Base-by-base conservation (phyloP, 768 basidiomycete genomes). In the Kwoniella sp. region DNA sequence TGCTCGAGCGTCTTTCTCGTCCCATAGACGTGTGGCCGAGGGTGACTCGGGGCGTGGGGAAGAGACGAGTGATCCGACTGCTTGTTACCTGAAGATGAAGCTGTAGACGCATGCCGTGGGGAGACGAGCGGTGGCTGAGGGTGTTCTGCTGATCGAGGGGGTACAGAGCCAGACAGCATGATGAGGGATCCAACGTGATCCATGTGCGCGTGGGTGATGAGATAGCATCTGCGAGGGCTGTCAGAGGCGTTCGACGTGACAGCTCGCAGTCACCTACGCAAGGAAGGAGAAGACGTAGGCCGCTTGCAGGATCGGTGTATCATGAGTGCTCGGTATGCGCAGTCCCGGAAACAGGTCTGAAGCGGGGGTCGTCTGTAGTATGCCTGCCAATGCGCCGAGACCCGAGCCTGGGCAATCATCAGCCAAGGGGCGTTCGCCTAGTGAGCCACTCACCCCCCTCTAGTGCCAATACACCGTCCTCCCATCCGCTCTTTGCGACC, bases 141-240 rank as follows among this genome's bases (percentile, higher is more conserved):
- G 20, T 53, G 40, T 46, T 44, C 29, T 19, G 39, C 2, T 1
- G 31, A 8, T 22, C 57, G 53, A 3, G 68, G 54, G 7, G 70
- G 71, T 5, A 88, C 69, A 1, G 89, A 84, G 31, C 90, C 92
- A 14, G 91, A 89, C 1, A 86, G 82, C 46, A 98, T 74, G 48
- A 93, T 82, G 25, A 95, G 79, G 33, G 88, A 84, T 55, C 80
- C 82, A 62, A 89, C 80, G 71, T 98, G 92, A 75, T 98, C 92
- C 23, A 96, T 76, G 73, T 98, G 92, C 0, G 87, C 85, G 68
- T 93, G 91, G 5, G 87, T 86, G 61, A 95, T 78, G 54, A 92
- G 78, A 66, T 87, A 93, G 59, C 83, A 87, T 56, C 89, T 91
- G 67, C 6, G 20, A 28, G 14, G 3, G 26, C 33, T 25, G 47